Evolutionary conservation across 2,329 filamentous ascomycete genomes (phyloP).

Genomic region (Sporothrix mexicana): DNA sequence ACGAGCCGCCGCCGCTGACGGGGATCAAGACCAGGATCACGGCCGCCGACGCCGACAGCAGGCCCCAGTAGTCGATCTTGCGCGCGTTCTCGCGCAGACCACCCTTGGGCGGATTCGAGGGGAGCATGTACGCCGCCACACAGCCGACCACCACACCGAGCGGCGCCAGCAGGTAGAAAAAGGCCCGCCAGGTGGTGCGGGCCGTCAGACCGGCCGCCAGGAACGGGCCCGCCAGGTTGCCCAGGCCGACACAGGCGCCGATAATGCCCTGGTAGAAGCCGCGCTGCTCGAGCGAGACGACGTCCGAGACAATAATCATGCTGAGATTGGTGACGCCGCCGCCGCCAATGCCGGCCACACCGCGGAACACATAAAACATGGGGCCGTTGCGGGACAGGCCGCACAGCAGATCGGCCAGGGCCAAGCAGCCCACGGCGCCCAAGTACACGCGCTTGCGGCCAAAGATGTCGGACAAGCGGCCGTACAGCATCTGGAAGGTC

Average conservation of each 20-base stretch:
- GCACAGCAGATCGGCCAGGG: constrained; percentile 64
- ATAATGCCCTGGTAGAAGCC: constrained; percentile 60
- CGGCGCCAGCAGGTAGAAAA: constrained; percentile 58
- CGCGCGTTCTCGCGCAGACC: constrained; percentile 55
- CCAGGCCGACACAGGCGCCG: constrained; percentile 49
- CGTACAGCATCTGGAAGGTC: constrained; percentile 69
- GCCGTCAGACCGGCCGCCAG: constrained; percentile 50
- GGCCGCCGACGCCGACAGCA: constrained; percentile 59
- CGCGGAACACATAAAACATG: constrained; percentile 67
- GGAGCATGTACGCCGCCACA: constrained; percentile 55
- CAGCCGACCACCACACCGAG: constrained; percentile 53
- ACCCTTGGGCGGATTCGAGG: constrained; percentile 48
- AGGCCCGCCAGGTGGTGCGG: constrained; percentile 49
- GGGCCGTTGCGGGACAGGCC: constrained; percentile 60
- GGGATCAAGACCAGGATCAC: constrained; percentile 68
- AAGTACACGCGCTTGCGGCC: constrained; percentile 65
- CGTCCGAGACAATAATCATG: constrained; percentile 67
- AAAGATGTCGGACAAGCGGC: constrained; percentile 65
- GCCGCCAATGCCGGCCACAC: constrained; percentile 64
- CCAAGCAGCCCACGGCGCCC: constrained; percentile 57
- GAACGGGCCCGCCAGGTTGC: constrained; percentile 52
- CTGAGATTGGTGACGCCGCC: constrained; percentile 64
- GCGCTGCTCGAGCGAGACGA: constrained; percentile 63
- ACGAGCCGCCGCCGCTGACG: constrained; percentile 62
- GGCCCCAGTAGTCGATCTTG: constrained; percentile 65